Conservation (phyloP, 2,329 filamentous ascomycete genomes). For the Fusarium xyrophilum region DNA sequence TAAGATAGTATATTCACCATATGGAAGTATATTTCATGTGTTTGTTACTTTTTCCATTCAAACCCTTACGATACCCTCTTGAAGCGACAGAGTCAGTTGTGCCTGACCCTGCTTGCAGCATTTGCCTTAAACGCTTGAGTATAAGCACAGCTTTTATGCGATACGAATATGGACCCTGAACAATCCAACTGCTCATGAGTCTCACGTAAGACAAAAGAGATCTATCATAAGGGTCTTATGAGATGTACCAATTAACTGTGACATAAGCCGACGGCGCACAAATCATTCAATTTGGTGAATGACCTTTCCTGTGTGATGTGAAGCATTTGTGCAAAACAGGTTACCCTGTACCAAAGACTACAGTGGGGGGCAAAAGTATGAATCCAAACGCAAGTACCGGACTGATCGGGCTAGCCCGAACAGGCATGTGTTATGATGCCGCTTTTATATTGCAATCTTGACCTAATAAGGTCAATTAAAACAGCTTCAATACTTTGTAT, state of each 20-base stretch:
- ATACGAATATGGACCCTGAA: not conserved
- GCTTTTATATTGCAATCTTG: no score
- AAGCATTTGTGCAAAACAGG: not conserved
- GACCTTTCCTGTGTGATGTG: not conserved
- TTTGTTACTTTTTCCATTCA: not conserved
- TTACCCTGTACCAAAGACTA: constrained; percentile 24
- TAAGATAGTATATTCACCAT: not conserved
- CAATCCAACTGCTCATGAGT: not conserved
- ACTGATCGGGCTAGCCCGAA: no score
- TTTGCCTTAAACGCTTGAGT: not conserved
- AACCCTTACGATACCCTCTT: not conserved
- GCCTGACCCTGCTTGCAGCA: not conserved
- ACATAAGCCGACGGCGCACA: not conserved
- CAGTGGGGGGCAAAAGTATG: no score
- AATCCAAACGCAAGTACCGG: no score
- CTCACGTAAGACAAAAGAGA: not conserved
- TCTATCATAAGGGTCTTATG: not conserved
- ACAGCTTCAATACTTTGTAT: no score
- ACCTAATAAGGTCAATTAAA: no score
- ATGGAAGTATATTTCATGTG: not conserved
- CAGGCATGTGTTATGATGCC: no score
- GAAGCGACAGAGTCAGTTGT: not conserved
- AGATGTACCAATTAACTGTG: not conserved
- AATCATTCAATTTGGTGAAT: not conserved
- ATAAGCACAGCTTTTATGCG: not conserved